Conservation (phyloP, 169 alveolate species). For the Plasmodium adleri region DNA sequence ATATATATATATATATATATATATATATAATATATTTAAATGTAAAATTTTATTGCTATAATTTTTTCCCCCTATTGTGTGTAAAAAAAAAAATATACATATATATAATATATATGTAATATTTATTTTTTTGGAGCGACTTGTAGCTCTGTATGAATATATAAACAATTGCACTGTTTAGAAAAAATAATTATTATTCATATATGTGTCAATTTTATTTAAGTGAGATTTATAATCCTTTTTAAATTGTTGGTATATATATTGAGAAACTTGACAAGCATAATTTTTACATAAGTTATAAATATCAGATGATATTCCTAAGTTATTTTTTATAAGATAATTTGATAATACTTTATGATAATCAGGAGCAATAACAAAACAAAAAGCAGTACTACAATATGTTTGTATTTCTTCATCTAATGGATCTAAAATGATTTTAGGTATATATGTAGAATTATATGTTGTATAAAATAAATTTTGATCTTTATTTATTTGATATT, state of each 20-base stretch:
- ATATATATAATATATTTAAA: too few species aligned
- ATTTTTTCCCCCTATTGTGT: too few species aligned
- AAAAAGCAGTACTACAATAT: constrained; percentile 73
- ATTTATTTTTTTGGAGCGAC: too few species aligned
- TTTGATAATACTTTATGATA: constrained; percentile 49
- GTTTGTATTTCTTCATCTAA: constrained; percentile 42
- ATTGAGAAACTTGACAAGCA: constrained; percentile 32
- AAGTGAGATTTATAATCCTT: constrained; percentile 25
- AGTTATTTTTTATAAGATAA: constrained; percentile 21
- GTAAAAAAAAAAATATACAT: too few species aligned
- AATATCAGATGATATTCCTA: constrained; percentile 44
- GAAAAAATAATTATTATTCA: constrained; percentile 53
- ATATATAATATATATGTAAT: too few species aligned
- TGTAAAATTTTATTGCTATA: too few species aligned
- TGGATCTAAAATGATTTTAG: constrained; percentile 54
- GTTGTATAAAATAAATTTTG: constrained; percentile 16
- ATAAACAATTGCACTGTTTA: constrained; percentile 1
- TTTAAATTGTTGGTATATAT: constrained; percentile 21
- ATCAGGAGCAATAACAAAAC: constrained; percentile 66
- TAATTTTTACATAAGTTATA: constrained; percentile 29
- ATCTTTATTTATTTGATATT: not conserved
- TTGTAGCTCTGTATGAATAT: too few species aligned
- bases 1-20: too few species aligned
- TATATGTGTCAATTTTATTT: constrained; percentile 19
- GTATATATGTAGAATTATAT: constrained; percentile 16